Evolutionary conservation across 2,329 filamentous ascomycete genomes (phyloP).

Genomic region (Phaeosphaeria sp.): DNA sequence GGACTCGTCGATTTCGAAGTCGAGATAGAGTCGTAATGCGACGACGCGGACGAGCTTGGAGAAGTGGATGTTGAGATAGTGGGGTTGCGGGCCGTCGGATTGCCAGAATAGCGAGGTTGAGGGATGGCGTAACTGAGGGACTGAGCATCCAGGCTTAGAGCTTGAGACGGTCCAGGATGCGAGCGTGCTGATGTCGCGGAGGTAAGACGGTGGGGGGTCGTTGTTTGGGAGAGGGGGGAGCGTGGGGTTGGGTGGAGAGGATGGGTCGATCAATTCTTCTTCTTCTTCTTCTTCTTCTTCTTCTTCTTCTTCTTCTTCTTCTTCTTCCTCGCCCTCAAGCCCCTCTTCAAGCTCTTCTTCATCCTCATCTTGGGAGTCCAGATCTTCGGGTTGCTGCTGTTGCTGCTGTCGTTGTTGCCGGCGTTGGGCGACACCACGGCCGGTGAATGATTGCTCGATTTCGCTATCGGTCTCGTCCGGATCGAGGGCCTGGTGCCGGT

Average conservation of each 20-base stretch:
- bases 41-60: constrained; percentile 82
- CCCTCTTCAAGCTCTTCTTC: too few species aligned
- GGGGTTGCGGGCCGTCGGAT: constrained; percentile 84
- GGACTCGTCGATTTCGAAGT: constrained; percentile 91
- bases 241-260: constrained; percentile 21
- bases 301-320: constrained; percentile 14
- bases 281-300: constrained; percentile 31
- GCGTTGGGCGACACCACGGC: neutral
- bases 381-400: neutral
- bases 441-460: constrained; percentile 17
- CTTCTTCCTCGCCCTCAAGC: too few species aligned
- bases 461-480: constrained; percentile 38
- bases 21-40: constrained; percentile 81
- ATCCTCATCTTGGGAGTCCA: constrained; percentile 20
- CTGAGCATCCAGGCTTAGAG: constrained; percentile 80
- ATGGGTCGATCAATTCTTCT: constrained; percentile 26
- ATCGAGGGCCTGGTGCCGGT: constrained; percentile 21
- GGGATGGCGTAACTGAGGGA: constrained; percentile 76
- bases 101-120: constrained; percentile 81
- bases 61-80: constrained; percentile 84
- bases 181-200: constrained; percentile 86
- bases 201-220: constrained; percentile 51
- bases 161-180: constrained; percentile 84
- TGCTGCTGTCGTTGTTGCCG: neutral
- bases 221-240: constrained; percentile 45